These are phyloP conservation scores for Ogataea philodendri DNA, from an alignment of 805 yeast species.

Conservation along the genomic window DNA sequence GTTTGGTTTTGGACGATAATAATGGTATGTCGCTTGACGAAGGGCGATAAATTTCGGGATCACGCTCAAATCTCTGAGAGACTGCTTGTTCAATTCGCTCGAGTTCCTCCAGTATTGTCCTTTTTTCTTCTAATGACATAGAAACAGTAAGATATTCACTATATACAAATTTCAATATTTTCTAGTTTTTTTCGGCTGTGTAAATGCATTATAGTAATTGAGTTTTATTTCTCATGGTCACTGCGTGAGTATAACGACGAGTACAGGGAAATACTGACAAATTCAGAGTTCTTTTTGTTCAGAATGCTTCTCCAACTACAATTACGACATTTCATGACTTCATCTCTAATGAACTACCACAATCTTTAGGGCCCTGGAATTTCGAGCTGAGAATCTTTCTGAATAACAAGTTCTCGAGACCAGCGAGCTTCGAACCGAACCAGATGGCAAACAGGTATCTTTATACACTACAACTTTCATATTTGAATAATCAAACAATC, in stretches of 20 bases:
- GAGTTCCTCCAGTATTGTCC: conserved; percentile 55
- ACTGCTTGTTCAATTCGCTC: conserved; percentile 72
- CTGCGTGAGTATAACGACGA: conserved; percentile 35
- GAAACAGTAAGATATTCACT: background rate
- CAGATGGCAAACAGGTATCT: conserved; percentile 44
- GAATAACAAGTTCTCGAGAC: conserved; percentile 54
- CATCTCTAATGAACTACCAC: conserved; percentile 65
- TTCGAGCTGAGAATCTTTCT: conserved; percentile 67
- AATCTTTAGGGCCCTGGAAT: conserved; percentile 60
- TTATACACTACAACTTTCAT: conserved; percentile 51
- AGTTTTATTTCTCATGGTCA: conserved; percentile 27
- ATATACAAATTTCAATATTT: conserved; percentile 1
- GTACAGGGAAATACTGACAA: background rate
- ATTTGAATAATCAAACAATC: conserved; percentile 45
- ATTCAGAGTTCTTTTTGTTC: conserved; percentile 39
- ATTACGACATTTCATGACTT: conserved; percentile 70
- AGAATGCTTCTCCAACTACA: conserved; percentile 53
- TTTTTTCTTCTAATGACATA: conserved; percentile 37
- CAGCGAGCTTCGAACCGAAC: conserved; percentile 35
- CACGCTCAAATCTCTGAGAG: conserved; percentile 55
- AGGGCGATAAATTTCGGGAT: conserved; percentile 52
- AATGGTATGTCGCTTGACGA: too few species aligned
- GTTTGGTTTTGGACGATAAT: conserved; percentile 33
- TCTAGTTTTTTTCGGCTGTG: background rate
- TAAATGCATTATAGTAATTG: background rate